Percentiles rank a stretch among this genome's conserved stretches.
Conservation (phyloP, 2,329 filamentous ascomycete genomes). For the Fusarium marasasianum region DNA sequence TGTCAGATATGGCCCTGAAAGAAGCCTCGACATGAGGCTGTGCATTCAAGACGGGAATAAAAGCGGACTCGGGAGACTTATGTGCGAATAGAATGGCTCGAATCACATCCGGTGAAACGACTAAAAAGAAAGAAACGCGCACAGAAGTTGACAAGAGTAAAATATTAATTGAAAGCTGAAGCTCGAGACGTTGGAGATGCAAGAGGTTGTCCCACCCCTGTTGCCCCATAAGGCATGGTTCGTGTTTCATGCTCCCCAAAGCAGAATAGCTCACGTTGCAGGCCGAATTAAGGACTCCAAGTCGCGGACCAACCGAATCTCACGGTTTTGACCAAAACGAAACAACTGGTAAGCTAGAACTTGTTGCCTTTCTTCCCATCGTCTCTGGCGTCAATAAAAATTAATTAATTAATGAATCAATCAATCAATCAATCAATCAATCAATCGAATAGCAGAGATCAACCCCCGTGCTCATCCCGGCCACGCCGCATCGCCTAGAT, state of each 20-base stretch:
- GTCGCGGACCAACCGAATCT: constrained; percentile 17
- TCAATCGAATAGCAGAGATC: neutral
- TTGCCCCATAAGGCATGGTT: constrained; percentile 8
- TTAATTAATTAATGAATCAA: neutral
- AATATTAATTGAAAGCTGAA: constrained; percentile 14
- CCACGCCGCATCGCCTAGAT: neutral
- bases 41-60: constrained; percentile 18
- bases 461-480: constrained; percentile 15
- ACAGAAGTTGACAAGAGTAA: constrained; percentile 8
- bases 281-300: constrained; percentile 28
- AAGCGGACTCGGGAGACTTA: constrained; percentile 4
- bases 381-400: neutral
- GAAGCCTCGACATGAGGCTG: constrained; percentile 22
- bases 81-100: neutral
- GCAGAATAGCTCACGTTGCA: constrained; percentile 28
- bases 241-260: constrained; percentile 23
- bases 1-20: constrained; percentile 8
- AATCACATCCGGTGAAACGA: constrained; percentile 11
- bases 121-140: constrained; percentile 24
- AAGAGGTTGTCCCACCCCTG: neutral
- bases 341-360: constrained; percentile 1
- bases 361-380: neutral
- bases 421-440: too few relatives aligned
- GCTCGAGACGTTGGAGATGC: constrained; percentile 28
- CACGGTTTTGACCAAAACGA: constrained; percentile 5